phyloP scores from a whole-genome alignment of 2,329 filamentous ascomycete genomes.

The Fusarium sororula region DNA sequence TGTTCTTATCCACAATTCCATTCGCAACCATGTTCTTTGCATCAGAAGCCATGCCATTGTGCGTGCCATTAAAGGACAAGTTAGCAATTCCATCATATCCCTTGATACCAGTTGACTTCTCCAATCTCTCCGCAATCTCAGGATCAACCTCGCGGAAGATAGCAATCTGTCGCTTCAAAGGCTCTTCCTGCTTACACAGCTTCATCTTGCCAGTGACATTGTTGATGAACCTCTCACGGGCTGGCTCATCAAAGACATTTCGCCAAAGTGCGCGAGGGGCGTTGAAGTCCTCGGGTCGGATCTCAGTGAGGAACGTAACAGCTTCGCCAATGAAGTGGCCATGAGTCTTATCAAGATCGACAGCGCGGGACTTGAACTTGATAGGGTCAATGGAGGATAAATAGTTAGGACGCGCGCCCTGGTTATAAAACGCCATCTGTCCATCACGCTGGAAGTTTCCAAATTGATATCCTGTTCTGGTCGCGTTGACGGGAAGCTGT shows the following conservation, averaged over 20 bases:
- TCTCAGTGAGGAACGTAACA: conserved; percentile 25
- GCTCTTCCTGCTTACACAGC: conserved; percentile 65
- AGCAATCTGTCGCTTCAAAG: conserved; percentile 70
- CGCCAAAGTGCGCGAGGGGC: conserved; percentile 8
- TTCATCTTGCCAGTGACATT: conserved; percentile 71
- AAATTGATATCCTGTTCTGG: neutral
- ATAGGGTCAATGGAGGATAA: conserved; percentile 25
- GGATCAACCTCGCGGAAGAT: conserved; percentile 71
- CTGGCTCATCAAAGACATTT: conserved; percentile 12
- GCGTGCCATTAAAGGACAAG: conserved; percentile 5
- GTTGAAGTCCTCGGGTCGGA: conserved; percentile 27
- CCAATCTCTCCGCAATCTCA: conserved; percentile 65
- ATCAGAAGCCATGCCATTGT: conserved; percentile 14
- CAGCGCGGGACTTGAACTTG: conserved; percentile 9
- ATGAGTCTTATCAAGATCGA: conserved; percentile 26
- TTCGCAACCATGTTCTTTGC: conserved; percentile 11
- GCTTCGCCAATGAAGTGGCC: conserved; percentile 25
- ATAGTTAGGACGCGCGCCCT: conserved; percentile 26
- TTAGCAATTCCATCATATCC: conserved; percentile 20
- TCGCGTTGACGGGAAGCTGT: conserved; percentile 30
- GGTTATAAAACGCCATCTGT: conserved; percentile 30
- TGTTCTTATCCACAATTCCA: conserved; percentile 1
- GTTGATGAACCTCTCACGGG: conserved; percentile 59
- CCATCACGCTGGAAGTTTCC: conserved; percentile 31
- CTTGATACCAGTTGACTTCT: conserved; percentile 66